These are phyloP conservation scores for Termitomyces sp. DNA, from an alignment of 768 basidiomycete species.

Conservation along the genomic window DNA sequence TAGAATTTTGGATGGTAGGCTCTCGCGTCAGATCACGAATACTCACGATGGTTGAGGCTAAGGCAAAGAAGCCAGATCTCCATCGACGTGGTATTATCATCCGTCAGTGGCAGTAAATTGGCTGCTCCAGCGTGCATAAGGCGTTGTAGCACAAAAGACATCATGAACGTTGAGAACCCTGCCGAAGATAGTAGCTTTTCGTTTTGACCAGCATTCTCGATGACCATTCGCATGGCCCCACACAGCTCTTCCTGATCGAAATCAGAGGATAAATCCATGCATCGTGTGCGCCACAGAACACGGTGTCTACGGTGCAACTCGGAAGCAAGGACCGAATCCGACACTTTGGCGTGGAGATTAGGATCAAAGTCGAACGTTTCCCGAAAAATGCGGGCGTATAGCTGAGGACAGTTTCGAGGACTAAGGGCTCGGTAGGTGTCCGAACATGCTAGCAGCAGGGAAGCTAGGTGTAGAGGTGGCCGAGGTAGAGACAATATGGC, in stretches of 20 bases:
- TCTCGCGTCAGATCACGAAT: background rate
- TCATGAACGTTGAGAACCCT: slow-evolving; percentile 35
- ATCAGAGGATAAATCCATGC: slow-evolving; percentile 25
- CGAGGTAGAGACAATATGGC: slow-evolving; percentile 33
- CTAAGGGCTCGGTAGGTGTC: slow-evolving; percentile 40
- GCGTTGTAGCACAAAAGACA: slow-evolving; percentile 23
- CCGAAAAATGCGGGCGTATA: slow-evolving; percentile 54
- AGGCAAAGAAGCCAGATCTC: slow-evolving; percentile 39
- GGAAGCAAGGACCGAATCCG: slow-evolving; percentile 38
- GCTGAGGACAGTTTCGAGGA: slow-evolving; percentile 40
- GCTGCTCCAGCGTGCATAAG: slow-evolving; percentile 9
- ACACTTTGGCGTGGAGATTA: slow-evolving; percentile 22
- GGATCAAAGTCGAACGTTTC: slow-evolving; percentile 42
- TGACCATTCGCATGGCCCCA: slow-evolving; percentile 55
- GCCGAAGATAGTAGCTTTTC: slow-evolving; percentile 38
- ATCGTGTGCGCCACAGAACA: slow-evolving; percentile 45
- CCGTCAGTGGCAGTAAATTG: background rate
- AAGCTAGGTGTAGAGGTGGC: slow-evolving; percentile 37
- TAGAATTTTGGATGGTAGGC: background rate
- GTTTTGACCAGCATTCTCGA: slow-evolving; percentile 52
- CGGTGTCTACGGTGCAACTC: slow-evolving; percentile 47
- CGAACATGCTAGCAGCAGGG: slow-evolving; percentile 43
- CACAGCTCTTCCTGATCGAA: slow-evolving; percentile 45
- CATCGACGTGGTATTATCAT: slow-evolving; percentile 21
- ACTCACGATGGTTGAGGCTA: slow-evolving; percentile 35